Conservation (phyloP, 2,329 filamentous ascomycete genomes). For the Penicillium paneum region DNA sequence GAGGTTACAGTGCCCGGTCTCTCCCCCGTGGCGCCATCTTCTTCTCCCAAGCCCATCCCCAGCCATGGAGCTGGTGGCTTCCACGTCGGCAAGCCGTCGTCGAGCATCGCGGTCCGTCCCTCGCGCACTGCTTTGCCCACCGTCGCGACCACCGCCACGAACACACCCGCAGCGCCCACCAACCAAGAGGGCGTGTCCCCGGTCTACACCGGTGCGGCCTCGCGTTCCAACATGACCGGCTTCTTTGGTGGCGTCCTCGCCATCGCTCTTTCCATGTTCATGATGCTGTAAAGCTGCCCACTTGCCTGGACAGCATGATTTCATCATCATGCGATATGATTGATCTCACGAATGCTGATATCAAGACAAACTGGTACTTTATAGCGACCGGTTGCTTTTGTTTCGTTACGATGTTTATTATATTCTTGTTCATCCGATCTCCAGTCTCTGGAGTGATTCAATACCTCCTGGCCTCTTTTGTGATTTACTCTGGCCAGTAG, state of each 20-base stretch:
- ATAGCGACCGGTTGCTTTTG: neutral
- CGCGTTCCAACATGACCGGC: neutral
- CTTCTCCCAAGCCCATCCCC: constrained; percentile 1
- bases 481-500: constrained; percentile 8
- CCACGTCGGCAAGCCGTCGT: constrained; percentile 7
- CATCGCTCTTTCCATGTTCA: constrained; percentile 11
- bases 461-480: constrained; percentile 7
- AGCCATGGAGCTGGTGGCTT: constrained; percentile 6
- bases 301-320: constrained; percentile 6
- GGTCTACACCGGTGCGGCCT: constrained; percentile 14
- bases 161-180: neutral
- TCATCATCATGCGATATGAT: neutral
- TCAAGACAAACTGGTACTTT: neutral
- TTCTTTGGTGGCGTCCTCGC: constrained; percentile 12
- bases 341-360: constrained; percentile 9
- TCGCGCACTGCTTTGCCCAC: constrained; percentile 5
- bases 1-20: neutral
- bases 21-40: neutral
- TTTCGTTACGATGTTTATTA: constrained; percentile 6
- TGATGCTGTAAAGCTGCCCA: constrained; percentile 6
- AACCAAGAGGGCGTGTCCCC: constrained; percentile 12
- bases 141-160: neutral
- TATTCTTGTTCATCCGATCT: constrained; percentile 1
- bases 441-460: constrained; percentile 2
- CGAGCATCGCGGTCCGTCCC: constrained; percentile 9